Conservation (phyloP, 2,329 filamentous ascomycete species). For the Paracorniculantispora psalliotae region DNA sequence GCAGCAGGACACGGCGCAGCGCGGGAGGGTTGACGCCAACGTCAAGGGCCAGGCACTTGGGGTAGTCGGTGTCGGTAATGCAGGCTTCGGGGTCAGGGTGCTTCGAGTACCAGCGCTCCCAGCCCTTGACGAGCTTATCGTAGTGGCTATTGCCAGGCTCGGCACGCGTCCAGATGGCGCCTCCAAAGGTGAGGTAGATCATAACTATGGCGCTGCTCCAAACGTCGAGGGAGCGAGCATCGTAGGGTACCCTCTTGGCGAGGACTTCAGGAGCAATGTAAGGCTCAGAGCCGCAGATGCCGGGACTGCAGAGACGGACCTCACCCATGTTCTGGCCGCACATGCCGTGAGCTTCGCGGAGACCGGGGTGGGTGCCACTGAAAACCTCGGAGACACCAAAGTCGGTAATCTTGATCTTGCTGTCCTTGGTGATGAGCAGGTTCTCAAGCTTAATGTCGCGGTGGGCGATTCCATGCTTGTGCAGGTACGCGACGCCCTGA, state of each 20-base stretch:
- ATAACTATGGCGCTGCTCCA: slow-evolving; percentile 85
- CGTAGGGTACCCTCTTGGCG: slow-evolving; percentile 58
- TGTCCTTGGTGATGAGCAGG: slow-evolving; percentile 70
- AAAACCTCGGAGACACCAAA: slow-evolving; percentile 90
- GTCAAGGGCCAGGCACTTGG: slow-evolving; percentile 62
- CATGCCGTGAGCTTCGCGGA: slow-evolving; percentile 65
- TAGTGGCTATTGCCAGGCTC: slow-evolving; percentile 55
- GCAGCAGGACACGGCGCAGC: slow-evolving; percentile 65
- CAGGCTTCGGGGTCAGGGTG: slow-evolving; percentile 37
- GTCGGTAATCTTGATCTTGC: slow-evolving; percentile 84
- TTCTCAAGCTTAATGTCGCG: slow-evolving; percentile 91
- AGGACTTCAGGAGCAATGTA: slow-evolving; percentile 87
- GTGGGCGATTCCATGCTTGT: slow-evolving; percentile 80
- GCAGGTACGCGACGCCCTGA: slow-evolving; percentile 76
- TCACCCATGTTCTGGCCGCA: slow-evolving; percentile 70
- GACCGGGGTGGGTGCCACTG: slow-evolving; percentile 71
- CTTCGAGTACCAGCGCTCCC: slow-evolving; percentile 61
- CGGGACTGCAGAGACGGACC: slow-evolving; percentile 67
- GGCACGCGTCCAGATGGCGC: slow-evolving; percentile 69
- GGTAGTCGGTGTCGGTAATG: slow-evolving; percentile 57
- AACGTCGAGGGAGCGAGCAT: slow-evolving; percentile 75
- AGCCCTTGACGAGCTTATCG: slow-evolving; percentile 59
- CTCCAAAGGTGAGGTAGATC: slow-evolving; percentile 68
- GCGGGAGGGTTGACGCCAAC: slow-evolving; percentile 59
- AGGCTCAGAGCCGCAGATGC: slow-evolving; percentile 78